A percentile compares a stretch with the other conserved stretches of the same genome.
Conservation (phyloP, 345 rosid species). For the Xanthoceras sorbifolium region DNA sequence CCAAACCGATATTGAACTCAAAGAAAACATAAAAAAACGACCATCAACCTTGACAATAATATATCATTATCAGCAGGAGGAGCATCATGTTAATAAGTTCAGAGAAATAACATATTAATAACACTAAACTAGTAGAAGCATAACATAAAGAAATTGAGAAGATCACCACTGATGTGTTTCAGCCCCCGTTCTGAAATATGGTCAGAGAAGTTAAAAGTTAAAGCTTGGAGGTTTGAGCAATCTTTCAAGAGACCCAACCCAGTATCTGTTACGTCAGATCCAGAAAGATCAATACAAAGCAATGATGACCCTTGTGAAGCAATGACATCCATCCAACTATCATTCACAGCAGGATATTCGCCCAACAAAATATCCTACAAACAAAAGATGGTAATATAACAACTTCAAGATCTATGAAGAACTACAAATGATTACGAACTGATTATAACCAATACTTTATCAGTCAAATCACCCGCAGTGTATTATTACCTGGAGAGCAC, state of each 20-base stretch:
- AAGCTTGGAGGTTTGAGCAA: slow-evolving; percentile 43
- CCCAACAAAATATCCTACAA: slow-evolving; percentile 58
- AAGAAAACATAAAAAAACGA: neutral
- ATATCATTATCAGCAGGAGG: neutral
- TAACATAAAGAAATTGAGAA: slow-evolving; percentile 6
- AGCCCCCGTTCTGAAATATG: slow-evolving; percentile 48
- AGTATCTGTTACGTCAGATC: slow-evolving; percentile 48
- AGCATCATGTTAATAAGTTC: neutral
- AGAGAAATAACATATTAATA: neutral
- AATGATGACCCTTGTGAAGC: slow-evolving; percentile 57
- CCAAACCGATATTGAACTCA: neutral
- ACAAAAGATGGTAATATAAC: neutral
- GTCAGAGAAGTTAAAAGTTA: slow-evolving; percentile 41
- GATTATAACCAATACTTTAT: neutral
- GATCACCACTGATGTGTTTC: slow-evolving; percentile 39
- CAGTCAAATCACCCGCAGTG: neutral
- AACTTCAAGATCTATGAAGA: slow-evolving; percentile 6
- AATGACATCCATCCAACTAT: slow-evolving; percentile 56
- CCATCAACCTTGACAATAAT: neutral
- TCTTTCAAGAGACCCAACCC: slow-evolving; percentile 43
- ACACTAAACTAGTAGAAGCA: neutral
- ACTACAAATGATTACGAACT: neutral
- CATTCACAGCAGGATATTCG: slow-evolving; percentile 51
- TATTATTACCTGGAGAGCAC: slow-evolving; percentile 61
- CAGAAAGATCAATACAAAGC: slow-evolving; percentile 63